phyloP scores from a whole-genome alignment of 2,329 filamentous ascomycete genomes.

The Sordariomycetes sp. region DNA sequence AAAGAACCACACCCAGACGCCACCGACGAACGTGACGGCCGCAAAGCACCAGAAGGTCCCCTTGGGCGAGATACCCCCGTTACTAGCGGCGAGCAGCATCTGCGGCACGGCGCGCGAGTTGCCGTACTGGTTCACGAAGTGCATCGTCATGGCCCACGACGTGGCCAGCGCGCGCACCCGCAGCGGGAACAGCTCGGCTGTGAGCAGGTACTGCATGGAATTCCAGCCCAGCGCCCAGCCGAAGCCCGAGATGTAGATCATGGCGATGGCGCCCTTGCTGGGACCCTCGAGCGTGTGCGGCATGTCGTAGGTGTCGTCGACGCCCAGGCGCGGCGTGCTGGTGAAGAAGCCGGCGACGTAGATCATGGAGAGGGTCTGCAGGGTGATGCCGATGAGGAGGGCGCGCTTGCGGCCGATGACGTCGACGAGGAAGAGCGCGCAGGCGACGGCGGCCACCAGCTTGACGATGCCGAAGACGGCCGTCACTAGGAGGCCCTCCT shows the following conservation, averaged over 20 bases:
- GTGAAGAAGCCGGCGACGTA: slow-evolving; percentile 54
- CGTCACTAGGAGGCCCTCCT: slow-evolving; percentile 62
- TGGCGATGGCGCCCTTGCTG: slow-evolving; percentile 57
- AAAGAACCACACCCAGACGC: slow-evolving; percentile 60
- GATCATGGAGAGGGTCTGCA: slow-evolving; percentile 50
- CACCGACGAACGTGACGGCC: slow-evolving; percentile 55
- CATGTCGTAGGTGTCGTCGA: slow-evolving; percentile 35
- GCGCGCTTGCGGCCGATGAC: slow-evolving; percentile 65
- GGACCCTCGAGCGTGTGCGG: slow-evolving; percentile 37
- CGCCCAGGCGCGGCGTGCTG: slow-evolving; percentile 46
- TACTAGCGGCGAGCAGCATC: slow-evolving; percentile 47
- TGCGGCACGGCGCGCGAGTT: slow-evolving; percentile 65
- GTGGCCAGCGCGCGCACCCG: slow-evolving; percentile 62
- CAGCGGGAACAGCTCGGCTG: slow-evolving; percentile 67
- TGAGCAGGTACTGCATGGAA: slow-evolving; percentile 68
- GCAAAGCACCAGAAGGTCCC: slow-evolving; percentile 74
- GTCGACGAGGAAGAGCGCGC: slow-evolving; percentile 70
- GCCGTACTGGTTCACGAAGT: slow-evolving; percentile 72
- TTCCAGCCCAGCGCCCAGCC: slow-evolving; percentile 68
- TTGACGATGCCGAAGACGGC: slow-evolving; percentile 70
- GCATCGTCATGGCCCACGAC: slow-evolving; percentile 64
- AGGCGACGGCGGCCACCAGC: slow-evolving; percentile 53
- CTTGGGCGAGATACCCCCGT: slow-evolving; percentile 41
- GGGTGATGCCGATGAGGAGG: slow-evolving; percentile 46
- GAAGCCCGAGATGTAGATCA: slow-evolving; percentile 61